These are phyloP conservation scores for Penicillium nucicola DNA, from an alignment of 495 filamentous ascomycete genomes.

Conservation along the genomic window DNA sequence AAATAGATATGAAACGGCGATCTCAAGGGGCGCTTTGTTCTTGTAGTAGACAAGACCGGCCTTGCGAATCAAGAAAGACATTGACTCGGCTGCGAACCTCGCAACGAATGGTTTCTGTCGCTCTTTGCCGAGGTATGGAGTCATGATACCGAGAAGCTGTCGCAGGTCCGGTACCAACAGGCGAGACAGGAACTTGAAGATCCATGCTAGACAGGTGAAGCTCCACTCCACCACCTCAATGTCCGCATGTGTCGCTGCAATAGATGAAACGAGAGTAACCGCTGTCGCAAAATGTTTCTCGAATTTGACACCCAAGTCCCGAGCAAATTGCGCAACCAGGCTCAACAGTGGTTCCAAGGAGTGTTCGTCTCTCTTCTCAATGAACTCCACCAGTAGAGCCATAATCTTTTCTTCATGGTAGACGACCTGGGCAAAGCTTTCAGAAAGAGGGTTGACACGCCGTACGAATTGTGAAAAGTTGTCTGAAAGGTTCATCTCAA, in stretches of 20 bases:
- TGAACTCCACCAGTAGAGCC: constrained; percentile 70
- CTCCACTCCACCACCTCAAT: constrained; percentile 93
- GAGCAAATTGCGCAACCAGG: constrained; percentile 83
- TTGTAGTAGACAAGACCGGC: constrained; percentile 71
- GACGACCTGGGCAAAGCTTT: constrained; percentile 87
- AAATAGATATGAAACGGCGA: constrained; percentile 65
- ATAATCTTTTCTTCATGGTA: constrained; percentile 84
- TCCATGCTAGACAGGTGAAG: constrained; percentile 89
- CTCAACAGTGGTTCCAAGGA: constrained; percentile 82
- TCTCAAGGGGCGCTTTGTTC: constrained; percentile 61
- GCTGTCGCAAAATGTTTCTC: constrained; percentile 77
- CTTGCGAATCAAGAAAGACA: constrained; percentile 91
- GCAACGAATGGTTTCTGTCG: constrained; percentile 79
- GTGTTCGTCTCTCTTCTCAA: constrained; percentile 68
- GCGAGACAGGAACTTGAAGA: constrained; percentile 93
- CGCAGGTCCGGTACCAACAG: constrained; percentile 80
- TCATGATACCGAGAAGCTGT: constrained; percentile 77
- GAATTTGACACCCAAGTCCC: constrained; percentile 84
- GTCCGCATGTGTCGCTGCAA: constrained; percentile 60
- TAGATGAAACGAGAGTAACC: constrained; percentile 62
- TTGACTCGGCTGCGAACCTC: constrained; percentile 88
- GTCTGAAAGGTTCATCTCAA: constrained; percentile 81
- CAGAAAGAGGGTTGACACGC: constrained; percentile 71
- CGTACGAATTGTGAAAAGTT: constrained; percentile 71
- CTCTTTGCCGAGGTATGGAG: constrained; percentile 80